These are phyloP conservation scores for Cyberlindnera mississippiensis DNA, from an alignment of 805 yeast species.

Conservation along the genomic window DNA sequence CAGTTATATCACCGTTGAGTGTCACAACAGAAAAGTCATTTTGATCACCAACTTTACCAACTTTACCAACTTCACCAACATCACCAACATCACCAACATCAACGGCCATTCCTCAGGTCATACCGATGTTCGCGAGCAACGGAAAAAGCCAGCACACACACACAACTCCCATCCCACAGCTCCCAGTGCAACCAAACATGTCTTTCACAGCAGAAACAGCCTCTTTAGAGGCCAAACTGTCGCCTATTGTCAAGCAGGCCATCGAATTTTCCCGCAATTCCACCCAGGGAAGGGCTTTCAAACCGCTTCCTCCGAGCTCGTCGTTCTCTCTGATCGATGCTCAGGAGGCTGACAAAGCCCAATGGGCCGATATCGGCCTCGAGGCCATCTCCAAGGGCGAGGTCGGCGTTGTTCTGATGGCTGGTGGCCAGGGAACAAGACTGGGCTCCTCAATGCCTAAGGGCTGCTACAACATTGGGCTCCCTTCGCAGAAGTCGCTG, in stretches of 20 bases:
- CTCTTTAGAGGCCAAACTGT: conserved; percentile 21
- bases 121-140: too few species aligned
- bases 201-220: conserved; percentile 12
- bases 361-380: conserved; percentile 46
- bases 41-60: too few species aligned
- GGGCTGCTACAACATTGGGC: conserved; percentile 86
- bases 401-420: conserved; percentile 89
- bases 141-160: too few species aligned
- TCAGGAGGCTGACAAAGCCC: conserved; percentile 21
- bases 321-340: conserved; percentile 41
- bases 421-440: conserved; percentile 98
- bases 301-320: conserved; percentile 50
- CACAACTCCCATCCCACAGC: too few species aligned
- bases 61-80: too few species aligned
- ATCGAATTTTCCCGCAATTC: conserved; percentile 34
- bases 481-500: conserved; percentile 79
- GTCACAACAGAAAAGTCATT: too few species aligned
- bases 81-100: too few species aligned
- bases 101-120: too few species aligned
- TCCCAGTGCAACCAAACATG: too few species aligned
- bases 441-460: conserved; percentile 88
- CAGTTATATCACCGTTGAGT: too few species aligned
- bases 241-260: conserved; percentile 35
- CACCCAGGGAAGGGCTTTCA: conserved; percentile 30
- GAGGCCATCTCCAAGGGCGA: conserved; percentile 63